phyloP scores from a whole-genome alignment of 1,139 yeast species.

The Yamadazyma conglobata region DNA sequence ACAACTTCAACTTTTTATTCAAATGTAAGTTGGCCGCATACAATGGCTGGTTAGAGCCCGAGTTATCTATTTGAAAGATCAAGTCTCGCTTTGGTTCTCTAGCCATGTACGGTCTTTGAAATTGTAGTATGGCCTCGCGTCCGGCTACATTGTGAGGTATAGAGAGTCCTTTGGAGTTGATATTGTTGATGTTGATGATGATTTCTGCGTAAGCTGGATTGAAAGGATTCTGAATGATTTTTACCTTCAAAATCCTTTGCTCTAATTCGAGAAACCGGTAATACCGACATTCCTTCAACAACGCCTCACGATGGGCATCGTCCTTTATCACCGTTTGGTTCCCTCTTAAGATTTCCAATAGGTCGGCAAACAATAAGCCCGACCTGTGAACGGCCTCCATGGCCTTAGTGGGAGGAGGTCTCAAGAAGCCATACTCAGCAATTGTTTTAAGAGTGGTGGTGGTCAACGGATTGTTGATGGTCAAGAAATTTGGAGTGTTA shows the following conservation, averaged over 20 bases:
- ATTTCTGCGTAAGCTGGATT: constrained; percentile 49
- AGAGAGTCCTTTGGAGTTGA: constrained; percentile 41
- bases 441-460: not conserved
- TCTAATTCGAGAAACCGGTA: constrained; percentile 74
- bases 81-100: constrained; percentile 44
- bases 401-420: constrained; percentile 79
- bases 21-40: constrained; percentile 28
- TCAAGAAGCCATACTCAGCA: constrained; percentile 41
- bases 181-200: constrained; percentile 46
- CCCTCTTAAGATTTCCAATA: constrained; percentile 58
- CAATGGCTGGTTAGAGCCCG: constrained; percentile 9
- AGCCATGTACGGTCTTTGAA: constrained; percentile 55
- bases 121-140: constrained; percentile 28
- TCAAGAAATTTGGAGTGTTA: constrained; percentile 73
- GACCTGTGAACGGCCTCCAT: constrained; percentile 52
- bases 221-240: constrained; percentile 51
- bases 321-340: constrained; percentile 41
- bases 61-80: constrained; percentile 50
- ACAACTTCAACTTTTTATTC: constrained; percentile 24
- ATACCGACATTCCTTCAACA: constrained; percentile 69
- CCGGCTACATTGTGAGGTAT: constrained; percentile 3
- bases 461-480: constrained; percentile 54
- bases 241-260: constrained; percentile 59
- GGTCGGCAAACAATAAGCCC: constrained; percentile 54
- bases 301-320: constrained; percentile 52